A percentile compares a stretch with the other conserved stretches of the same genome.
phyloP scores from a whole-genome alignment of 2,329 filamentous ascomycete species.

The Paramyrothecium roridum region DNA sequence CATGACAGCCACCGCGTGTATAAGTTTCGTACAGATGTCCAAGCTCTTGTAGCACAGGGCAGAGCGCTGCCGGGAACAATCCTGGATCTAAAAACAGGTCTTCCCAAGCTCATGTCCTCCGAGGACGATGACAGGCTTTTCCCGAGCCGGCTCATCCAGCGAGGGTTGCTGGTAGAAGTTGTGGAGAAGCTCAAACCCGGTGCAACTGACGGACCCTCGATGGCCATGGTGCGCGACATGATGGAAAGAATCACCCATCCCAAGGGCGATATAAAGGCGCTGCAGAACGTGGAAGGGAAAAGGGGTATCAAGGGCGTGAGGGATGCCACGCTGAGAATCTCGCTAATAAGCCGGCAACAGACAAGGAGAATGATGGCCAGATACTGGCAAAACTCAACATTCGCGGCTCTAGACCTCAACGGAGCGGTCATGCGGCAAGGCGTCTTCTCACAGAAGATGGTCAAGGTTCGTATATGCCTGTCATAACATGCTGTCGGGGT shows the following conservation, averaged over 20 bases:
- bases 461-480: constrained; percentile 27
- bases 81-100: constrained; percentile 42
- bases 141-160: constrained; percentile 55
- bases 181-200: constrained; percentile 31
- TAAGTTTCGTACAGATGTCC: constrained; percentile 56
- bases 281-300: neutral
- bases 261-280: constrained; percentile 7
- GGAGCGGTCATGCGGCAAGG: constrained; percentile 66
- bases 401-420: constrained; percentile 62
- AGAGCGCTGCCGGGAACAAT: constrained; percentile 59
- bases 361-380: constrained; percentile 63
- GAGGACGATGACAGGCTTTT: constrained; percentile 37
- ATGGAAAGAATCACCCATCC: constrained; percentile 37
- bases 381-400: constrained; percentile 66
- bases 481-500: too few relatives aligned
- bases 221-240: constrained; percentile 47
- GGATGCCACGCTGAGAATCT: constrained; percentile 14
- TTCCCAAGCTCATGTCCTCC: neutral
- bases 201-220: constrained; percentile 29
- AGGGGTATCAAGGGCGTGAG: neutral
- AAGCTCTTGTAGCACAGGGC: constrained; percentile 35
- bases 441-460: constrained; percentile 70
- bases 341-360: neutral
- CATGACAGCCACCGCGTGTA: constrained; percentile 54
- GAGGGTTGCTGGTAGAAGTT: constrained; percentile 39